Evolutionary conservation across 768 basidiomycete species (phyloP), one percentile per base, ranked within the genome.

Genomic region (Mycena filopes): DNA sequence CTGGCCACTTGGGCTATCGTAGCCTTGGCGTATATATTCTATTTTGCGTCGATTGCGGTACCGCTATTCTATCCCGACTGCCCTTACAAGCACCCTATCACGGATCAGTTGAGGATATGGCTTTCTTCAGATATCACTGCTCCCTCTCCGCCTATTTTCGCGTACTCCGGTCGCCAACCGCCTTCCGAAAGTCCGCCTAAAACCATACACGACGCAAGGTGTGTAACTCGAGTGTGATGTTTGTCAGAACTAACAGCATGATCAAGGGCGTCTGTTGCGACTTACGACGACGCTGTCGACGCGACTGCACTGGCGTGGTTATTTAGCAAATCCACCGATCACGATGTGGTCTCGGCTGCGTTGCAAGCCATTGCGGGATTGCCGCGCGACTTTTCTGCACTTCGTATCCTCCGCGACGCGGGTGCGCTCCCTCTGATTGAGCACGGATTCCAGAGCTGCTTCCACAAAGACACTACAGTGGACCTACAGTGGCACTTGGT

Each of bases 61-160:
- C 79, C 82, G 1, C 48, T 82, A n/a, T 48, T 80, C 29, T 76
- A 81, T 56, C 77, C 81, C 4, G 73, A 78, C 28, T 83, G 80
- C 55, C 81, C 81, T 3, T 82, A 80, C 57, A 77, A 80, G 47
- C 80, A 82, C 65, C 79, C 81, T 10, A 74, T 82, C 36, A 77
- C 80, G 16, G 78, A 76, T 26, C 75, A 78, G 38, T 63, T 82
- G 4, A 76, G 77, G 47, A 68, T 70, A 61, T 66, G 65, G 69
- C 4, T 68, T 15, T 41, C 46, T 20, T 58, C 53, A 9, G 63
- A 66, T n/a, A 12, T 3, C 47, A 20, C 54, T 3, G 5, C 33
- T 41, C 49, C 56, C 21, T 25, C 63, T 6, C 21, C 49, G 20
- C 36, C 63, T 4, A 49, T 56, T 49, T 41, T 48, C 15, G 28